These are phyloP conservation scores for Aechmea fasciata DNA, from an alignment of 176 grass and related monocot genomes.

Conservation along the genomic window DNA sequence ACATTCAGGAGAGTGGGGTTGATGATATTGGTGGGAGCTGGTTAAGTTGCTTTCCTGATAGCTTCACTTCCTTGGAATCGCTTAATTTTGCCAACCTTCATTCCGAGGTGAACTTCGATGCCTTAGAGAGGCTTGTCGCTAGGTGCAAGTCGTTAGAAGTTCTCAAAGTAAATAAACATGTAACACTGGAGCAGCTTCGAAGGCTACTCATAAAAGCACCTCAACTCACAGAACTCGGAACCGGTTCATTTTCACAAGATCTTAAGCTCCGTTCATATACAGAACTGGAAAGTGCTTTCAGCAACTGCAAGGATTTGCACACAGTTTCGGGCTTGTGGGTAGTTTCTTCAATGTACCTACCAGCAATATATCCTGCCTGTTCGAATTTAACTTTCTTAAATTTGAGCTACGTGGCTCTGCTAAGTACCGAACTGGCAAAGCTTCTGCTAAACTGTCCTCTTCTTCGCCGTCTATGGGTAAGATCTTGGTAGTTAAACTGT, in stretches of 20 bases:
- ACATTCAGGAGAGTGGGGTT: constrained; percentile 73
- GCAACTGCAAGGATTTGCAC: constrained; percentile 1
- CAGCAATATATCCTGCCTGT: constrained; percentile 58
- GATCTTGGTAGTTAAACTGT: neutral
- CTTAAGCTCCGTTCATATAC: neutral
- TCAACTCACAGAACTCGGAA: constrained; percentile 71
- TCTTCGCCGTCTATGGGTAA: constrained; percentile 70
- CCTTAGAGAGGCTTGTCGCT: constrained; percentile 67
- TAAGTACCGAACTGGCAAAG: constrained; percentile 43
- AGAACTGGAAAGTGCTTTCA: constrained; percentile 2
- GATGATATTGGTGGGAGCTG: constrained; percentile 42
- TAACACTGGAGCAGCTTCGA: constrained; percentile 55
- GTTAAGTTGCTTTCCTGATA: constrained; percentile 83
- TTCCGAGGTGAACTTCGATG: constrained; percentile 60
- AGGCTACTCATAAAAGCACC: constrained; percentile 69
- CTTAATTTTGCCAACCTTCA: constrained; percentile 60
- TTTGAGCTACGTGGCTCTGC: constrained; percentile 67
- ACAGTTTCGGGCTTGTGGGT: constrained; percentile 52
- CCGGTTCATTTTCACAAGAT: constrained; percentile 47
- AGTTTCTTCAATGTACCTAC: constrained; percentile 44
- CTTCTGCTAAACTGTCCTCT: constrained; percentile 46
- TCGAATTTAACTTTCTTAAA: constrained; percentile 68
- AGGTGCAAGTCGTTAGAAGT: constrained; percentile 36
- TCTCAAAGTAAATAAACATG: constrained; percentile 68
- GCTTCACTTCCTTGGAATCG: constrained; percentile 48